Evolutionary conservation across 139 green algal genomes (phyloP), one percentile per base, ranked within the genome.

Genomic region (Chlorella sp.): DNA sequence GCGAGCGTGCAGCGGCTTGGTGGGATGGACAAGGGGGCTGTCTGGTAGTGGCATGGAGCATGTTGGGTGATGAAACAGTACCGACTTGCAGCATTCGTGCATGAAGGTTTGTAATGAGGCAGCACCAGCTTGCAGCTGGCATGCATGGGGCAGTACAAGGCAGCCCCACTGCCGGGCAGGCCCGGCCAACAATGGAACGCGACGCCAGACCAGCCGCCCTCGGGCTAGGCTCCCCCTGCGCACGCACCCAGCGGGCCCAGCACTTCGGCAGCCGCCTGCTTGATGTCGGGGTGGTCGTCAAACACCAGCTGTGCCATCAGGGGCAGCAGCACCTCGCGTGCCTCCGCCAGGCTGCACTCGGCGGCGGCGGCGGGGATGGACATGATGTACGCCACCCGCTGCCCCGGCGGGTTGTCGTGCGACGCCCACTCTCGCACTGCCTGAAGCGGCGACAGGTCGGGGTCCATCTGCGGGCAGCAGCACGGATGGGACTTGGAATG

Each of bases 311-410:
- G 67, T 26, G 73, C 34, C 38, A 90, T n/a, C 34, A 88, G 38
- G 7, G 83, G 87, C 22, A 85, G 32, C 36, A 87, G 72, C 28
- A 58, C 54, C 24, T 46, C 22, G 6, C 67, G 68, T 2, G 43
- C 44, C 34, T 80, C 73, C 0, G 43, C 48, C 41, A 83, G 28
- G 65, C 68, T 51, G 32, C 48, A 43, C 56, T 74, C 74, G 0
- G 76, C 76, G 22, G 82, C 82, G 28, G 81, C 86, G 4, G 86
- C 86, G 32, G 81, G 68, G 51, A 85, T 87, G 69, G 43, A 67
- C 5, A 78, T 41, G 46, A 89, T 83, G 62, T 89, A 68, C 16
- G 82, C 62, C 14, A 89, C 64, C 19, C 79, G 62, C 64, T 84
- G 79, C 38, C 26, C 38, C 19, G 56, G 81, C 40, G 51, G 81